A percentile compares a stretch with the other conserved stretches of the same genome.
phyloP scores from a whole-genome alignment of 805 yeast genomes.

The Candida maltosa region DNA sequence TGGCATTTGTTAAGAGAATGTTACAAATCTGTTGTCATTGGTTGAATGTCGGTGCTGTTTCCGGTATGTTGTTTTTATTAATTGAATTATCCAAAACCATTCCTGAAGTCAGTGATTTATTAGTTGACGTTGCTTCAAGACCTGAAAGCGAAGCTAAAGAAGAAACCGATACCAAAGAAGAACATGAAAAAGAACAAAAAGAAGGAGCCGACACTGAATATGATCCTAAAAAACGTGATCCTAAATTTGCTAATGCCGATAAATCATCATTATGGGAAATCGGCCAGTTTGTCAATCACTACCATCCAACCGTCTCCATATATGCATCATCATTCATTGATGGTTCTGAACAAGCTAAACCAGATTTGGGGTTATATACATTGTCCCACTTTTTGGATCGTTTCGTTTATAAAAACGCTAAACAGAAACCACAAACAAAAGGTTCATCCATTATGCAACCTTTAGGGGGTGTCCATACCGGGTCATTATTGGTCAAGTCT shows the following conservation, averaged over 20 bases:
- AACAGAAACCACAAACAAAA: conserved; percentile 66
- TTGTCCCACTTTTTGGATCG: conserved; percentile 89
- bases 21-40: conserved; percentile 82
- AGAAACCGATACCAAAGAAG: conserved; percentile 17
- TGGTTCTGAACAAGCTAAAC: conserved; percentile 57
- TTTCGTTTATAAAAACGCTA: conserved; percentile 91
- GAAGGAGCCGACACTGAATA: conserved; percentile 34
- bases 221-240: conserved; percentile 89
- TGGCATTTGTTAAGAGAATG: conserved; percentile 89
- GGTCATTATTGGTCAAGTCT: conserved; percentile 65
- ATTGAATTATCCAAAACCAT: conserved; percentile 60
- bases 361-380: conserved; percentile 87
- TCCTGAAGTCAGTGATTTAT: conserved; percentile 66
- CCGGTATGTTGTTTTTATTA: conserved; percentile 78
- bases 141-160: conserved; percentile 32
- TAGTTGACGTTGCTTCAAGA: conserved; percentile 48
- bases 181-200: conserved; percentile 6
- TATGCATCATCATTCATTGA: conserved; percentile 68
- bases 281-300: conserved; percentile 68
- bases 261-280: conserved; percentile 86
- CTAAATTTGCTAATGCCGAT: conserved; percentile 84
- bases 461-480: conserved; percentile 78
- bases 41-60: conserved; percentile 81
- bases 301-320: conserved; percentile 85
- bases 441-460: conserved; percentile 98